Base-by-base conservation (phyloP, 805 yeast species). In the Candida gorgasii region DNA sequence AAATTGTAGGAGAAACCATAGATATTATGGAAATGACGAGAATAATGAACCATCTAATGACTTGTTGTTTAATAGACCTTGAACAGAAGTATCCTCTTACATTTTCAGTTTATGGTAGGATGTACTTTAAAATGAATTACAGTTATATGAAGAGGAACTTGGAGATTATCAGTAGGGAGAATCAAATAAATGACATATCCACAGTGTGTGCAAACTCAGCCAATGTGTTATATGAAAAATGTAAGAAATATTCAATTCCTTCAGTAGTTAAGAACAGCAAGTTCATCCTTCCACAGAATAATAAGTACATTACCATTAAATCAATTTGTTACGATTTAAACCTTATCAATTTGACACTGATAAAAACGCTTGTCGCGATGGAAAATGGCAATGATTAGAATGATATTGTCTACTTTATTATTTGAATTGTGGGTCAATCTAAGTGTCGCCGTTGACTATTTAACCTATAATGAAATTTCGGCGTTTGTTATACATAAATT, bases 81-180 rank as follows among this genome's bases (percentile, higher is more conserved):
- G 72, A 66, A 44, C 39, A 36, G 30, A 37, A 41, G 22, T 61
- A 42, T 36, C 71, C 72, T 1, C 54, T 65, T 22, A 52, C 61
- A 3, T 65, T 65, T 31, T 63, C 69, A 15, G 50, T 51, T 12
- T 51, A 55, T 39, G 68, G 67, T 1, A 47, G 67, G 23, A 53
- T 45, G 15, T 46, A 57, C 19, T 47, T 64, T 8, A 8, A 2
- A n/a, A 29, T 41, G 31, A 41, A 41, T 29, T 29, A 41, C 18
- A 13, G 13, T n/a, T 35, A 35, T 22, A 7, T 14, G 15, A 41
- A 41, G 14, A 28, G 5, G 8, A 41, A 41, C 27, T 2, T 53
- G 43, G 43, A 36, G 23, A 34, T 14, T 18, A 19, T 34, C 24
- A 22, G 13, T 8, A 13, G 36, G 12, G 28, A 24, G n/a, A 24